A percentile compares a stretch with the other conserved stretches of the same genome.
Conservation (phyloP, 139 green algal species). For the Chlorella sp. region DNA sequence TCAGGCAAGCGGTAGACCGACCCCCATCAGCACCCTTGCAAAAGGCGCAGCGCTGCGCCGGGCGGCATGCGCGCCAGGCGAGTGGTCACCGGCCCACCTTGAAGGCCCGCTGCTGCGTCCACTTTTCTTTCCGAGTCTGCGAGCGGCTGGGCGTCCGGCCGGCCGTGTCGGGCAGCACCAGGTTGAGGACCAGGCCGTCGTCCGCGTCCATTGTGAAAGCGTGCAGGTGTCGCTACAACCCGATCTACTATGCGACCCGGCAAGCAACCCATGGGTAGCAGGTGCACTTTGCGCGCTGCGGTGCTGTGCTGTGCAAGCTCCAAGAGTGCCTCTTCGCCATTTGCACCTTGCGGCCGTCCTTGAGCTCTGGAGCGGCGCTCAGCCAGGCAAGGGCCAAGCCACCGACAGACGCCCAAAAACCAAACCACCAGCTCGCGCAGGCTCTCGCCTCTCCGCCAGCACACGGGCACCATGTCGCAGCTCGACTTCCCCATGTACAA, state of each 20-base stretch:
- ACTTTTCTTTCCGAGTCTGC: neutral
- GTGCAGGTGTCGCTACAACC: too few relatives aligned
- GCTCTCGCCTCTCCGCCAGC: neutral
- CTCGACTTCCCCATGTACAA: constrained; percentile 84
- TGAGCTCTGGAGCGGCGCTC: neutral
- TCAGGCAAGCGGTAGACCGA: too few relatives aligned
- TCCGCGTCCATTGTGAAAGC: neutral
- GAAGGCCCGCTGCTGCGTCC: neutral
- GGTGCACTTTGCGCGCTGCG: too few relatives aligned
- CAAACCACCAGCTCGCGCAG: neutral
- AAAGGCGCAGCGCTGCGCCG: neutral
- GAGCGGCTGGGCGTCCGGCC: neutral
- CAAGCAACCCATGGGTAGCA: too few relatives aligned
- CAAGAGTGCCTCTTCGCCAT: too few relatives aligned
- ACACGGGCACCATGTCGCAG: neutral
- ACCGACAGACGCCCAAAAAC: neutral
- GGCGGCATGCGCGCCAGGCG: neutral
- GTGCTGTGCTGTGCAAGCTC: too few relatives aligned
- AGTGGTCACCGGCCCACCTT: neutral
- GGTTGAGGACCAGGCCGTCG: constrained; percentile 36
- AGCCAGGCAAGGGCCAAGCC: neutral
- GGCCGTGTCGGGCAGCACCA: neutral
- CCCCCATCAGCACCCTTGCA: too few relatives aligned
- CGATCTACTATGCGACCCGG: too few relatives aligned
- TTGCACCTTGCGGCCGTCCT: too few relatives aligned